Percentiles rank a stretch among this genome's conserved stretches.
Conservation (phyloP, 192 early-diverging fungal genomes). For the Coemansia sp. region DNA sequence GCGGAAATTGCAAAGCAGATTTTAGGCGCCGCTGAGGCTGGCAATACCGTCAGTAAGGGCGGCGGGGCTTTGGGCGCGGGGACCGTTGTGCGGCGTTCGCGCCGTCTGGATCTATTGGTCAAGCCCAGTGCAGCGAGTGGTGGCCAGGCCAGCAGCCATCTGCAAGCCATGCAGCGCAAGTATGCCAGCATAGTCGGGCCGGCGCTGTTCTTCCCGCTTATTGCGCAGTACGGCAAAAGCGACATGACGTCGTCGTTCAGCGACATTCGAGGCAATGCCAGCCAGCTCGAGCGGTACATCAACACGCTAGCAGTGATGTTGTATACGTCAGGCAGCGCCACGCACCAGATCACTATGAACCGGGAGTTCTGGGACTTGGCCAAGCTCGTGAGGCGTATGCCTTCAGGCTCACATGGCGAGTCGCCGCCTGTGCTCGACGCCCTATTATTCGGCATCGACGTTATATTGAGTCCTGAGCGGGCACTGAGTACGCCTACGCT, state of each 20-base stretch:
- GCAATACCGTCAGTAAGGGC: neutral
- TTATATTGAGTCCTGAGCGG: conserved; percentile 35
- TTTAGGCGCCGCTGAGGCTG: neutral
- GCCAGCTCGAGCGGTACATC: conserved; percentile 34
- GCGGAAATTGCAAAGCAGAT: neutral
- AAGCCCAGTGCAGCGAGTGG: neutral
- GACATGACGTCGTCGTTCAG: conserved; percentile 27
- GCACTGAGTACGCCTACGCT: conserved; percentile 37
- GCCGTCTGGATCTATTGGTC: conserved; percentile 30
- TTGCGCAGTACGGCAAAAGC: conserved; percentile 44
- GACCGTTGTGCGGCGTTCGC: conserved; percentile 41
- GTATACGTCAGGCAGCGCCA: conserved; percentile 30
- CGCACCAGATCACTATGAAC: conserved; percentile 45
- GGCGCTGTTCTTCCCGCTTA: conserved; percentile 48
- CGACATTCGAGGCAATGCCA: conserved; percentile 34
- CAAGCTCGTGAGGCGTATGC: conserved; percentile 25
- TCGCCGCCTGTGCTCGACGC: conserved; percentile 44
- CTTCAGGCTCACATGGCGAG: conserved; percentile 8
- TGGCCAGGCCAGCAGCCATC: neutral
- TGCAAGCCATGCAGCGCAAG: neutral
- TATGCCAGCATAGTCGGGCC: conserved; percentile 37
- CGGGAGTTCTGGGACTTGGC: conserved; percentile 49
- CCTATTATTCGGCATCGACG: conserved; percentile 49
- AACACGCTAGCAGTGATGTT: conserved; percentile 49
- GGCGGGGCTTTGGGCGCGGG: conserved; percentile 16